Conservation (phyloP, 345 rosid genomes). For the Camelina laxa region DNA sequence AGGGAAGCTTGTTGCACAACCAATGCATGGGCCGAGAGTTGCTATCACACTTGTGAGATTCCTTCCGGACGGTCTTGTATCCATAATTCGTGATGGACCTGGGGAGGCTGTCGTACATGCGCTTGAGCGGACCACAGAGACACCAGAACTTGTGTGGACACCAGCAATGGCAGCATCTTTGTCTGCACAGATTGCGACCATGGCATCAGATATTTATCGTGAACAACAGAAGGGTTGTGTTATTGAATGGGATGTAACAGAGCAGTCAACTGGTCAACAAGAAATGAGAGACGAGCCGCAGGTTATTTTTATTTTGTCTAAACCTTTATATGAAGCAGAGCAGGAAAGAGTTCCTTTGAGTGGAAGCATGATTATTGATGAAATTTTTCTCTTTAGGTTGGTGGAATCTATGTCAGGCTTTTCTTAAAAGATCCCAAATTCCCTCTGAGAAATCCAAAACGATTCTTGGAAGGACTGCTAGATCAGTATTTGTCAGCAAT, state of each 20-base stretch:
- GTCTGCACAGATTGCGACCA: constrained; percentile 92
- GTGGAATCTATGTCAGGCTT: constrained; percentile 91
- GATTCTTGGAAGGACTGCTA: constrained; percentile 95
- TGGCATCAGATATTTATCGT: constrained; percentile 89
- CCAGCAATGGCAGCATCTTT: constrained; percentile 99
- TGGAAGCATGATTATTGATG: constrained; percentile 24
- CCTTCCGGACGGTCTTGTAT: constrained; percentile 96
- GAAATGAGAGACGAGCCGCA: constrained; percentile 94
- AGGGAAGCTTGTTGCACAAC: constrained; percentile 97
- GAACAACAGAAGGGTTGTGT: constrained; percentile 96
- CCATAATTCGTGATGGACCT: constrained; percentile 95
- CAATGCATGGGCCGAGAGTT: constrained; percentile 99
- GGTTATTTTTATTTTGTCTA: constrained; percentile 49
- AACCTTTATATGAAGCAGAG: constrained; percentile 8
- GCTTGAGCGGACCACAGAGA: constrained; percentile 91
- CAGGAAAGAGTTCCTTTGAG: constrained; percentile 1
- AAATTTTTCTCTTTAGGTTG: constrained; percentile 63
- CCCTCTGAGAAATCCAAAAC: constrained; percentile 94
- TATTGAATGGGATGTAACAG: constrained; percentile 97
- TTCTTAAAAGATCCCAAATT: constrained; percentile 97
- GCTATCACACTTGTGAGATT: constrained; percentile 95
- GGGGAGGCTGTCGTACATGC: constrained; percentile 96
- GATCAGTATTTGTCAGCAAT: constrained; percentile 95
- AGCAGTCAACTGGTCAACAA: constrained; percentile 90
- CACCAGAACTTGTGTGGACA: constrained; percentile 99